Evolutionary conservation across 2,329 filamentous ascomycete genomes (phyloP), one percentile per base, ranked within the genome.

Genomic region (Alternaria solani): DNA sequence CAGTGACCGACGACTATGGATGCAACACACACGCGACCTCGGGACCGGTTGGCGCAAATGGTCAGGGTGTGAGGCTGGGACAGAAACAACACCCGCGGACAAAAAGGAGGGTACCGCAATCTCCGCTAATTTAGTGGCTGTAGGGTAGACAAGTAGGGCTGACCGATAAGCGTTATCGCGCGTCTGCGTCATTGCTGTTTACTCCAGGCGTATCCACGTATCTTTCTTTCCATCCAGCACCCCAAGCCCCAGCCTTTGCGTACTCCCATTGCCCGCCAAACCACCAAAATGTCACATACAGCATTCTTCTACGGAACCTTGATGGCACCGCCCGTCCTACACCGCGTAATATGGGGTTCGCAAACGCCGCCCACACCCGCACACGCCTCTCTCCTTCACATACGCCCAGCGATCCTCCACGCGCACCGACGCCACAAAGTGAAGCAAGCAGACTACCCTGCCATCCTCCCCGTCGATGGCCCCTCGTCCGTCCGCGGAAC

Each of bases 281-380:
- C 28, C 18, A 16, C 51, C 34, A 55, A 38, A 7, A 76, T 73
- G 72, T 65, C 84, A 48, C 82, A 84, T 70, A 82, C 82, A 18
- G 85, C 86, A 66, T 89, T 90, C 81, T 89, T 89, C 83, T 90
- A 90, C 75, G 88, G 86, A 84, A 89, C 87, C 26, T 79, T 89
- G 74, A 97, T 97, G 93, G 91, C 90, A n/a, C 88, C 91, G 0
- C 87, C 91, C 72, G 89, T 98, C 71, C 92, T 98, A 69, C 90
- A 91, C 80, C 90, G 91, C 34, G 93, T 97, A 43, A 92, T 92
- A 78, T 92, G 94, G 79, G 87, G 88, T 66, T 79, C 80, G 8
- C 77, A 81, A 16, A 84, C 63, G 72, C 86, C 72, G 36, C 85
- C 77, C 72, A 83, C 77, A 2, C 63, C 69, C 76, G 84, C 81